A percentile compares a stretch with the other conserved stretches of the same genome.
These are phyloP conservation scores for Fraxinus nigra DNA, from an alignment of 305 asterid species.

Conservation along the genomic window DNA sequence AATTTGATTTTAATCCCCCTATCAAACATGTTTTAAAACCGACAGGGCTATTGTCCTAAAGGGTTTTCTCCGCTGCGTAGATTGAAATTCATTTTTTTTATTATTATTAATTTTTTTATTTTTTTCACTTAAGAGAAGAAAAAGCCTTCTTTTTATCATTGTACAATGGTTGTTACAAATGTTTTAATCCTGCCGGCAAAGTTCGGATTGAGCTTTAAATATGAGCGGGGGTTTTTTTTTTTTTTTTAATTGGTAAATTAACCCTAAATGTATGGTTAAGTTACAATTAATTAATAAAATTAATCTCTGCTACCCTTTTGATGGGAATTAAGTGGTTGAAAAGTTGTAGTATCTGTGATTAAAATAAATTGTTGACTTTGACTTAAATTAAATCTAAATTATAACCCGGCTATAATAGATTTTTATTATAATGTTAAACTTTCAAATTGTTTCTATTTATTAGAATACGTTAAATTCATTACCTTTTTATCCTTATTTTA, in stretches of 20 bases:
- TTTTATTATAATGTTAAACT: neutral
- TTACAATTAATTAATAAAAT: neutral
- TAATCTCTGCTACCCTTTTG: too few species aligned
- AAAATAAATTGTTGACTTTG: too few species aligned
- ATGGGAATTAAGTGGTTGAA: too few species aligned
- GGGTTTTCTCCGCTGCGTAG: neutral
- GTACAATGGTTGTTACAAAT: neutral
- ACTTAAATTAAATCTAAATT: too few species aligned
- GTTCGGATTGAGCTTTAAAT: neutral
- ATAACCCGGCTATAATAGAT: neutral
- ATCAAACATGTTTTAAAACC: neutral
- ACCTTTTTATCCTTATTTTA: neutral
- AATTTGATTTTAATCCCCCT: neutral
- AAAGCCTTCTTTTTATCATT: neutral
- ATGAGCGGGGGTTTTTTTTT: neutral
- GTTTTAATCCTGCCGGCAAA: neutral
- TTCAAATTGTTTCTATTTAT: neutral
- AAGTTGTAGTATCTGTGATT: neutral
- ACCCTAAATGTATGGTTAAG: neutral
- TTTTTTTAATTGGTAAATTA: neutral
- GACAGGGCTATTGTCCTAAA: neutral
- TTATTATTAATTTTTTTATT: too few species aligned
- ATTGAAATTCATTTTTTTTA: too few species aligned
- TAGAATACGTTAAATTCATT: too few species aligned
- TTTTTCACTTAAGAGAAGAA: neutral